Evolutionary conservation across 2,329 filamentous ascomycete genomes (phyloP).

Genomic region (Akanthomyces uredinophilus): DNA sequence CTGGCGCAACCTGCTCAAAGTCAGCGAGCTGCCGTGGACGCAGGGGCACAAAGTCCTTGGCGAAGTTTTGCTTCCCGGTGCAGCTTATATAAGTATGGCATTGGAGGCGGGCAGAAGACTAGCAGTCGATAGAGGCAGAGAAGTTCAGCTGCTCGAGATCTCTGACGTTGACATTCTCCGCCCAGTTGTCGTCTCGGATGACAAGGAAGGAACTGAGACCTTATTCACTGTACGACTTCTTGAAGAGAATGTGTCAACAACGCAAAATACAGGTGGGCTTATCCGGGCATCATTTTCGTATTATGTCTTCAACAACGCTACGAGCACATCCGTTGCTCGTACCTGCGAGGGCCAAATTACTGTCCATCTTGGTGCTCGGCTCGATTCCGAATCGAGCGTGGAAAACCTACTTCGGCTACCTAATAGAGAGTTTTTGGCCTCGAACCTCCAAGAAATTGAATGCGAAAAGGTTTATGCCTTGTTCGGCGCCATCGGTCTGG

Average conservation of each 20-base stretch:
- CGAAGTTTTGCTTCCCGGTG: slow-evolving; percentile 38
- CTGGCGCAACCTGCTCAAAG: slow-evolving; percentile 43
- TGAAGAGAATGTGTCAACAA: not conserved
- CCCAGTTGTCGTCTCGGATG: not conserved
- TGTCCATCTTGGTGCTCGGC: not conserved
- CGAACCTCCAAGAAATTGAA: not conserved
- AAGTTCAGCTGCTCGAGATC: slow-evolving; percentile 7
- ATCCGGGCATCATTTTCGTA: not conserved
- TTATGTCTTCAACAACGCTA: not conserved
- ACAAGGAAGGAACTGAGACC: not conserved
- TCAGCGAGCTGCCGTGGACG: slow-evolving; percentile 48
- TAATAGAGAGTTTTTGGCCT: not conserved
- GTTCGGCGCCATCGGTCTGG: slow-evolving; percentile 11
- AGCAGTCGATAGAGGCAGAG: not conserved
- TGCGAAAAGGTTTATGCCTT: slow-evolving; percentile 8
- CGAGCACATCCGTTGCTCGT: not conserved
- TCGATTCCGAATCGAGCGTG: not conserved
- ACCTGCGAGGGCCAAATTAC: not conserved
- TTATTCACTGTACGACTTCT: not conserved
- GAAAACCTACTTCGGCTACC: not conserved
- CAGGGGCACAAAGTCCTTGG: slow-evolving; percentile 52
- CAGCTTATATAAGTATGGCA: slow-evolving; percentile 38
- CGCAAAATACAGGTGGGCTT: rapidly evolving
- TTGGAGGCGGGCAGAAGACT: slow-evolving; percentile 33
- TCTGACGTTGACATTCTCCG: slow-evolving; percentile 3